Percentiles rank a stretch among this genome's conserved stretches.
Evolutionary conservation across 306 rosid species (phyloP).

Genomic region (Cotoneaster glaucophyllus): DNA sequence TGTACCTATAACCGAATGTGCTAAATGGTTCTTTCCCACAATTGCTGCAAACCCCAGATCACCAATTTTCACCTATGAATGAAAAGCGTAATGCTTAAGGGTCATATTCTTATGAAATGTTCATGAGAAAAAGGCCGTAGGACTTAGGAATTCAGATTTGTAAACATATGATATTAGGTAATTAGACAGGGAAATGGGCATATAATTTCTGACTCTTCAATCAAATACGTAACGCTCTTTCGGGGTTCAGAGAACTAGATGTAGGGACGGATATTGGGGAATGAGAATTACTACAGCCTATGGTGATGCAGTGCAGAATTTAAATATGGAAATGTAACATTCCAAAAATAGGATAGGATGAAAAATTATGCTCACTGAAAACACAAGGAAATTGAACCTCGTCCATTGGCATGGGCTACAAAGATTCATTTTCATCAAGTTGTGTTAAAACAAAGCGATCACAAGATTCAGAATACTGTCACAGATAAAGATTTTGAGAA

Average conservation of each 20-base stretch:
- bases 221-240: neutral
- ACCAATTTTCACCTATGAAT: slow-evolving; percentile 67
- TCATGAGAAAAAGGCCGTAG: neutral
- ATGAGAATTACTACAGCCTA: neutral
- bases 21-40: slow-evolving; percentile 74
- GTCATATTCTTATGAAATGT: neutral
- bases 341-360: neutral
- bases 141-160: neutral
- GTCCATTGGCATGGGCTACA: neutral
- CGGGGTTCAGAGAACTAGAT: neutral
- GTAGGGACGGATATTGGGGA: neutral
- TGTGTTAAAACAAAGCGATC: neutral
- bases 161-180: neutral
- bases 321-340: neutral
- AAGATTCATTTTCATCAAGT: neutral
- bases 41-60: slow-evolving; percentile 91
- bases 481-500: too few relatives aligned
- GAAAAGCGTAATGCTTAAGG: neutral
- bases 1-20: slow-evolving; percentile 83
- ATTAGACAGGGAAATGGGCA: neutral
- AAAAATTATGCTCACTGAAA: neutral
- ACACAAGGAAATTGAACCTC: neutral
- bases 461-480: neutral
- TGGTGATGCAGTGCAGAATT: neutral
- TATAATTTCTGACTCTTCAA: neutral